Conservation (phyloP, 257 asterid genomes). For the Leptodermis oblonga region DNA sequence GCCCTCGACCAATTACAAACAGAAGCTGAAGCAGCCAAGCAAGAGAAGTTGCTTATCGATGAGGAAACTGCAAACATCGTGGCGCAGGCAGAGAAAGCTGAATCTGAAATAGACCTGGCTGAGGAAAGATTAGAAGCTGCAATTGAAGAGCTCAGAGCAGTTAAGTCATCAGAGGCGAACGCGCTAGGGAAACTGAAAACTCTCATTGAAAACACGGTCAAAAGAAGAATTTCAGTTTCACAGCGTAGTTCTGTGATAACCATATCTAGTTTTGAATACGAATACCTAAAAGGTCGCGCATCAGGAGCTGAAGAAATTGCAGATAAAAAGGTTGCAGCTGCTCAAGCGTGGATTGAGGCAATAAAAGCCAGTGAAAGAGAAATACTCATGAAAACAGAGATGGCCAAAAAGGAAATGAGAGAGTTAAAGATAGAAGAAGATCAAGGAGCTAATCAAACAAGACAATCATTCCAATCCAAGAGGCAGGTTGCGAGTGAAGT, state of each 20-base stretch:
- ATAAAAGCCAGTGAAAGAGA: conserved; percentile 77
- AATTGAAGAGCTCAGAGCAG: conserved; percentile 49
- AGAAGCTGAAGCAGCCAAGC: conserved; percentile 49
- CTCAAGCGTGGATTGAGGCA: conserved; percentile 87
- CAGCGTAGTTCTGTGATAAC: conserved; percentile 45
- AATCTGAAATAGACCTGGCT: conserved; percentile 46
- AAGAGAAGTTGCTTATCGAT: conserved; percentile 32
- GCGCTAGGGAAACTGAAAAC: conserved; percentile 61
- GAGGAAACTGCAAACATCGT: conserved; percentile 45
- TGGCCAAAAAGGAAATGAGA: conserved; percentile 42
- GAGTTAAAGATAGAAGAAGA: conserved; percentile 49
- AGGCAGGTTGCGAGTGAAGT: conserved; percentile 36
- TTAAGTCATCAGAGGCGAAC: conserved; percentile 55
- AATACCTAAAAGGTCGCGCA: conserved; percentile 70
- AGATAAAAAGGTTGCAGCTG: conserved; percentile 79
- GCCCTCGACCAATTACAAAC: conserved; percentile 50
- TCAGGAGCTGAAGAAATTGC: conserved; percentile 67
- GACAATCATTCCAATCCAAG: conserved; percentile 30
- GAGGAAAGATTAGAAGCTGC: conserved; percentile 63
- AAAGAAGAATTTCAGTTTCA: conserved; percentile 52
- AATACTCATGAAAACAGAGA: conserved; percentile 49
- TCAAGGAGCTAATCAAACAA: conserved; percentile 28
- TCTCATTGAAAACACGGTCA: conserved; percentile 42
- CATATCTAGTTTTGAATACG: conserved; percentile 70
- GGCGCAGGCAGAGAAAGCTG: conserved; percentile 49